Evolutionary conservation across 495 filamentous ascomycete genomes (phyloP).

Genomic region (Penicillium ochrochloron): DNA sequence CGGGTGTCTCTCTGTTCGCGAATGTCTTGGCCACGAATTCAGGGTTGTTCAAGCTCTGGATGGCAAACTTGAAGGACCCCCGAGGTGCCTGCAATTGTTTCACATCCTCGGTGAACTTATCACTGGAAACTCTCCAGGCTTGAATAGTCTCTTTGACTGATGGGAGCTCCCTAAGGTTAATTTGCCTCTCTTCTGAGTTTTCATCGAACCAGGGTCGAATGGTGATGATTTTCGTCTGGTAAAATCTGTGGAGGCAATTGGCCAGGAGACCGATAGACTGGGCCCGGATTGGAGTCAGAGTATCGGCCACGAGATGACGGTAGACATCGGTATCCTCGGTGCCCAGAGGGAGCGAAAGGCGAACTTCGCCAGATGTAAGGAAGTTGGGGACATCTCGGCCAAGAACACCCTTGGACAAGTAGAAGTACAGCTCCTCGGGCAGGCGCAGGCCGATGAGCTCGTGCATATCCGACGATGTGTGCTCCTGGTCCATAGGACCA

Average conservation of each 20-base stretch:
- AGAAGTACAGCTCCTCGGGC: slow-evolving; percentile 90
- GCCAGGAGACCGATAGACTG: slow-evolving; percentile 76
- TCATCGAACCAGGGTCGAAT: slow-evolving; percentile 87
- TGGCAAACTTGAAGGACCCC: slow-evolving; percentile 51
- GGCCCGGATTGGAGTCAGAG: slow-evolving; percentile 72
- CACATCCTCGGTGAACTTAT: slow-evolving; percentile 48
- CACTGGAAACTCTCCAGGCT: slow-evolving; percentile 73
- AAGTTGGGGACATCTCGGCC: slow-evolving; percentile 79
- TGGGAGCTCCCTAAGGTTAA: slow-evolving; percentile 67
- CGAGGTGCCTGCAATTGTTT: slow-evolving; percentile 45
- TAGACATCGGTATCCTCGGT: slow-evolving; percentile 81
- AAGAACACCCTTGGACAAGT: slow-evolving; percentile 82
- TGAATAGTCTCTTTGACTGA: slow-evolving; percentile 64
- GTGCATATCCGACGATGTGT: slow-evolving; percentile 78
- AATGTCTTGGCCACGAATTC: slow-evolving; percentile 72
- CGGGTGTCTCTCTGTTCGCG: slow-evolving; percentile 39
- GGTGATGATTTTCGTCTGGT: slow-evolving; percentile 72
- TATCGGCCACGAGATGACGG: slow-evolving; percentile 71
- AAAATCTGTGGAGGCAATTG: slow-evolving; percentile 78
- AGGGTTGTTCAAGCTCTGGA: slow-evolving; percentile 61
- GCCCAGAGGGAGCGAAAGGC: slow-evolving; percentile 78
- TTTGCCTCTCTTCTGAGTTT: slow-evolving; percentile 61
- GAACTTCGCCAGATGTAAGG: slow-evolving; percentile 75
- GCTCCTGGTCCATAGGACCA: slow-evolving; percentile 68
- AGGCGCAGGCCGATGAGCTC: slow-evolving; percentile 88